A percentile compares a stretch with the other conserved stretches of the same genome.
Conservation (phyloP, 176 grass and related monocot genomes). For the Dendrocalamus sinicus region DNA sequence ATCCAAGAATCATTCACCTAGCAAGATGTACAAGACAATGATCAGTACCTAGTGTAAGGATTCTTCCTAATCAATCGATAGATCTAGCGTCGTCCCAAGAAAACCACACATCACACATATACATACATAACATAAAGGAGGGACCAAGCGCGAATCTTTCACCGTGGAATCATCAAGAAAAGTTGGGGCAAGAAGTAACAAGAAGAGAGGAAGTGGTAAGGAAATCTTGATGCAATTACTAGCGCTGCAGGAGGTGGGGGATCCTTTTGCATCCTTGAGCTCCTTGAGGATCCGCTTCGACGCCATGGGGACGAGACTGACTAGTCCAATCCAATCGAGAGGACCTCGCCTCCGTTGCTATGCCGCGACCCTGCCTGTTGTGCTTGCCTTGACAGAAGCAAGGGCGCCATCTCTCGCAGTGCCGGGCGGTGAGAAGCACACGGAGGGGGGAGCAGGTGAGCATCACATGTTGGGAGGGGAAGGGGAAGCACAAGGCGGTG, state of each 20-base stretch:
- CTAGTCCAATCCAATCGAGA: too few species aligned
- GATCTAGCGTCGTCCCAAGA: not conserved
- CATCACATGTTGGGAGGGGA: too few species aligned
- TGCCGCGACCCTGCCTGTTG: too few species aligned
- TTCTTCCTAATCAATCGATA: not conserved
- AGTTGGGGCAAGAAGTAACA: not conserved
- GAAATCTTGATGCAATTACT: slow-evolving; percentile 15
- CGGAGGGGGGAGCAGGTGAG: too few species aligned
- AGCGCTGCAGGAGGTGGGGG: slow-evolving; percentile 66
- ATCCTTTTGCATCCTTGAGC: not conserved
- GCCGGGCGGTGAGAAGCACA: too few species aligned
- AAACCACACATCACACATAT: not conserved
- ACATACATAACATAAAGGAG: not conserved
- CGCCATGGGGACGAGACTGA: too few species aligned
- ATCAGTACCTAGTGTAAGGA: not conserved
- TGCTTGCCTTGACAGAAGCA: too few species aligned
- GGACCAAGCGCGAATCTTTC: not conserved
- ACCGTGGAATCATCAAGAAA: not conserved
- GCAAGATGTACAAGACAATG: not conserved
- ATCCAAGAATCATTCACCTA: not conserved
- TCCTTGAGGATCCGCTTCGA: too few species aligned
- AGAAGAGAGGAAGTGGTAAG: not conserved
- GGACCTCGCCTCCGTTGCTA: too few species aligned
- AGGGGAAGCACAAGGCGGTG: too few species aligned
- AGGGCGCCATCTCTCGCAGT: too few species aligned